Evolutionary conservation across 192 early-diverging fungal species (phyloP).

Genomic region (Backusella luteola): DNA sequence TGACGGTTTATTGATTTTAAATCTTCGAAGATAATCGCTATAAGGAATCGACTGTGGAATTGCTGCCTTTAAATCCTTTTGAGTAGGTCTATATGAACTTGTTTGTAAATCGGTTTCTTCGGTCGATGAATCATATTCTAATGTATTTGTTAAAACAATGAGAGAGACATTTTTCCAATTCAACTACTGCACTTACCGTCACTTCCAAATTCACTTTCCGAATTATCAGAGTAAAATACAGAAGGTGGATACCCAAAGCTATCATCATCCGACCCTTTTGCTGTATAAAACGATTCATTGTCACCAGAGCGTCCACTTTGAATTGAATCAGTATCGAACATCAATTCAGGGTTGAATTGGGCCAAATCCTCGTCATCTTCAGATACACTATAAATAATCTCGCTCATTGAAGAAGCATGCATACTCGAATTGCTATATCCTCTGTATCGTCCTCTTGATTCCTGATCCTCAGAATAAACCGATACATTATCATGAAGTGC

Average conservation of each 20-base stretch:
- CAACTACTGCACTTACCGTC: conserved; percentile 4
- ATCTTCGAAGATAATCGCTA: conserved; percentile 16
- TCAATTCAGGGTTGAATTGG: background rate
- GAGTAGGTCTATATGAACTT: background rate
- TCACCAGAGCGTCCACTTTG: conserved; percentile 8
- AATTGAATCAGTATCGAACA: background rate
- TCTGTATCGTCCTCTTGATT: background rate
- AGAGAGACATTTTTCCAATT: background rate
- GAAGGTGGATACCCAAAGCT: conserved; percentile 5
- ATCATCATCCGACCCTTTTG: conserved; percentile 13
- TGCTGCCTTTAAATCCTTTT: conserved; percentile 7
- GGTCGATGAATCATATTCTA: background rate
- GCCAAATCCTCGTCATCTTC: background rate
- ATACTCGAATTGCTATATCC: background rate
- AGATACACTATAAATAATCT: background rate
- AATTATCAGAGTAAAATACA: conserved; percentile 17
- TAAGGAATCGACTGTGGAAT: conserved; percentile 25
- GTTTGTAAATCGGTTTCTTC: background rate
- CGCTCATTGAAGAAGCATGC: background rate
- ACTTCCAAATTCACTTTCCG: conserved; percentile 15
- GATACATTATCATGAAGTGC: background rate
- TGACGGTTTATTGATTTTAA: background rate
- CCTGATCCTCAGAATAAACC: background rate
- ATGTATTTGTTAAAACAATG: background rate
- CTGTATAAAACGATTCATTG: conserved; percentile 25